Evolutionary conservation across 257 asterid genomes (phyloP).

Genomic region (Mitragyna speciosa): DNA sequence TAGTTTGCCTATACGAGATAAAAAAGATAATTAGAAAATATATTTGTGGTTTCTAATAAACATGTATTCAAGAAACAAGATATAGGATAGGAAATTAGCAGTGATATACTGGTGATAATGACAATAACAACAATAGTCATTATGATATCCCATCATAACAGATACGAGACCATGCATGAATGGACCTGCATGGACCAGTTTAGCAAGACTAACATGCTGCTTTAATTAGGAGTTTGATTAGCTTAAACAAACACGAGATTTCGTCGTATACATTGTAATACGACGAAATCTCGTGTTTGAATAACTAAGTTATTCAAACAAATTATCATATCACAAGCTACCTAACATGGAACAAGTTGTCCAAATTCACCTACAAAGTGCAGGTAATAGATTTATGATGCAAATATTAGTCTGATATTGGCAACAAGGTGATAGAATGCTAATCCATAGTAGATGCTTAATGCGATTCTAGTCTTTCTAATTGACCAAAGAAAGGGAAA

Average conservation of each 20-base stretch:
- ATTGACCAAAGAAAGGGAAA: neutral
- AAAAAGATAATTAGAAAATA: too few relatives aligned
- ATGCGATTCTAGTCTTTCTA: neutral
- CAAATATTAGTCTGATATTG: too few relatives aligned
- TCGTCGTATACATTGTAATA: neutral
- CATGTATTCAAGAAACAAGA: too few relatives aligned
- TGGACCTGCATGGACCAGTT: neutral
- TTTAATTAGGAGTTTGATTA: too few relatives aligned
- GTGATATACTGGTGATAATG: neutral
- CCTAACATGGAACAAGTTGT: neutral
- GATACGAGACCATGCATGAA: neutral
- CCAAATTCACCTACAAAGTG: neutral
- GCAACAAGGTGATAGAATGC: neutral
- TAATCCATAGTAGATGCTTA: too few relatives aligned
- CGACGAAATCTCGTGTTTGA: too few relatives aligned
- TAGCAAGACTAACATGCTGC: neutral
- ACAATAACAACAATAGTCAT: slow-evolving; percentile 2
- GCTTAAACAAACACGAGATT: neutral
- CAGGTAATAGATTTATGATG: neutral
- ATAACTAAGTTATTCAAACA: neutral
- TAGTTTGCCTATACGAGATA: too few relatives aligned
- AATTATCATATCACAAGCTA: neutral
- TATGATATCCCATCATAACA: neutral
- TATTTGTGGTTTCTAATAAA: too few relatives aligned
- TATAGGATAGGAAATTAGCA: neutral